Evolutionary conservation across 169 alveolate species (phyloP).

Genomic region (Plasmodium vinckei): DNA sequence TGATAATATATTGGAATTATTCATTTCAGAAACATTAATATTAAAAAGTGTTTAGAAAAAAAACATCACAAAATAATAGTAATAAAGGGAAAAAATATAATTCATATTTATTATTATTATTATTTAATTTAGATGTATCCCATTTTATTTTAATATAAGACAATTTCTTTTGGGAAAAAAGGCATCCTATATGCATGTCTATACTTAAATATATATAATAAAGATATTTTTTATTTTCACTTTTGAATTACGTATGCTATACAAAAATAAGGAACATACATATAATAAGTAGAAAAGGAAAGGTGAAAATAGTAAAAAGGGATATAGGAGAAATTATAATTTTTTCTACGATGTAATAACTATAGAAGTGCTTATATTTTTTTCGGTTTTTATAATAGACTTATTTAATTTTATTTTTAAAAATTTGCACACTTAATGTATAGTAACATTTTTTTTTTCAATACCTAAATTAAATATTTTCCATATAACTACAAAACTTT

Average conservation of each 20-base stretch:
- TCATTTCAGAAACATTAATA: constrained; percentile 35
- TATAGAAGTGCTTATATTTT: too few relatives aligned
- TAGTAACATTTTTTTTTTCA: not conserved
- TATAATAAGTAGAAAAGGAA: too few relatives aligned
- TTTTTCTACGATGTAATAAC: too few relatives aligned
- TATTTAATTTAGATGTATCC: constrained; percentile 12
- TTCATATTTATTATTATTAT: not conserved
- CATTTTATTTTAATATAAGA: constrained; percentile 24
- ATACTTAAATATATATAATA: not conserved
- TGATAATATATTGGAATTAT: not conserved
- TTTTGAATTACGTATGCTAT: too few relatives aligned
- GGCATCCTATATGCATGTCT: constrained; percentile 6
- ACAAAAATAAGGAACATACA: too few relatives aligned
- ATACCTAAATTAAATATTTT: not conserved
- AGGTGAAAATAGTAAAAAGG: too few relatives aligned
- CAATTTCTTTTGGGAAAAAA: constrained; percentile 14
- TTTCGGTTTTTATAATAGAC: not conserved
- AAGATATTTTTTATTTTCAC: too few relatives aligned
- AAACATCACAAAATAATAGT: not conserved
- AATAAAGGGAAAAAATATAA: not conserved
- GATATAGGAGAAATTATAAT: too few relatives aligned
- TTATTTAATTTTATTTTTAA: constrained; percentile 1
- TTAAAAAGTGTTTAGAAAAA: constrained; percentile 6
- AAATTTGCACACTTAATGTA: constrained; percentile 12
- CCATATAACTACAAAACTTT: not conserved